These are phyloP conservation scores for Huiozyma sinensis DNA, from an alignment of 805 yeast genomes.

Conservation along the genomic window DNA sequence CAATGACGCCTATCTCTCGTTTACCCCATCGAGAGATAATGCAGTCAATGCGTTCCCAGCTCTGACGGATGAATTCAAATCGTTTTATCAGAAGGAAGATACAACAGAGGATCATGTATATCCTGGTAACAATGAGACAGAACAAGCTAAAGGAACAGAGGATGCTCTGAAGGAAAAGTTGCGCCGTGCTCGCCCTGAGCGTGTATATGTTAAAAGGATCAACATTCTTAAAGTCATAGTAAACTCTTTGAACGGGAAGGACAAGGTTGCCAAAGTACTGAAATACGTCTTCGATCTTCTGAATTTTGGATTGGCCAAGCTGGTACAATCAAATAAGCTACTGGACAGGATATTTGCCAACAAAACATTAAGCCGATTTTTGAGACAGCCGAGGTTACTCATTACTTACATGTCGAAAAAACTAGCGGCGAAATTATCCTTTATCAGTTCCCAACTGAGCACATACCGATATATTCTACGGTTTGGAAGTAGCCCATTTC, in stretches of 20 bases:
- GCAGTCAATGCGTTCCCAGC: not conserved
- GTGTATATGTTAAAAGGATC: too few relatives aligned
- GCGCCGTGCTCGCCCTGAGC: too few relatives aligned
- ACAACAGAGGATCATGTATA: not conserved
- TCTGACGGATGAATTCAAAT: not conserved
- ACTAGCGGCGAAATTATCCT: conserved; percentile 14
- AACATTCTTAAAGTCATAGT: conserved; percentile 1
- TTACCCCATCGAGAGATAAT: not conserved
- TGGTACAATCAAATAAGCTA: not conserved
- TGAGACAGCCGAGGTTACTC: not conserved
- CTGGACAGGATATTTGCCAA: not conserved
- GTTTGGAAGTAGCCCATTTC: conserved; percentile 61
- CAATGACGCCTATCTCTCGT: not conserved
- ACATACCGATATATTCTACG: conserved; percentile 51
- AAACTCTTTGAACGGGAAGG: conserved; percentile 44
- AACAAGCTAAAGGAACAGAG: not conserved
- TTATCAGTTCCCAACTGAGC: conserved; percentile 38
- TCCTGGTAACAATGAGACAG: not conserved
- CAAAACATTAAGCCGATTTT: not conserved
- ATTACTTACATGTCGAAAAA: not conserved
- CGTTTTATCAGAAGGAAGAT: not conserved
- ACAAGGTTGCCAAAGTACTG: conserved; percentile 54
- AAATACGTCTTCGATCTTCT: conserved; percentile 50
- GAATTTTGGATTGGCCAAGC: conserved; percentile 10
- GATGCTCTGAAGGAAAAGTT: too few relatives aligned